Base-by-base conservation (phyloP, 805 yeast species). In the Kazachstania africana region DNA sequence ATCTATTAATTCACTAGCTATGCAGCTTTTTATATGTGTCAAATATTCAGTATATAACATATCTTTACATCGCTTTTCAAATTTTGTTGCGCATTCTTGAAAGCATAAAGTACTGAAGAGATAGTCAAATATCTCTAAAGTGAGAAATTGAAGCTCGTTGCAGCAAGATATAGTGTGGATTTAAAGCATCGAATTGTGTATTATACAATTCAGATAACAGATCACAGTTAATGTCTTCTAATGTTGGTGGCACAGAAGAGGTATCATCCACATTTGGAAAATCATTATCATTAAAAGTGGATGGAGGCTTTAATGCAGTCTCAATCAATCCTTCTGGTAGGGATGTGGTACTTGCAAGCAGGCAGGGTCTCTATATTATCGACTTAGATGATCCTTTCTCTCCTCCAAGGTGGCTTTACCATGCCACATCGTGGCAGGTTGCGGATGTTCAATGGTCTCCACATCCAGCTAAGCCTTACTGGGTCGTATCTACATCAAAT, bases 391-490 rank as follows among this genome's bases (percentile, higher is more conserved):
- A 91, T 53, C 98, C 97, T 1, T 88, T 83, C 56, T 73, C 88
- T 0, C 85, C 94, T 1, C 98, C 98, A 0, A 63, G 98, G 36
- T 84, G 93, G 87, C 68, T 91, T 12, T 93, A 77, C 34, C 95
- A 91, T 49, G 66, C 75, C 22, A 88, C 96, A 0, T 75, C 94
- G 0, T 91, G 97, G 97, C 97, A 91, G 54, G 98, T 91, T 3
- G 95, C 98, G 0, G 96, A 88, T 53, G 96, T 88, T 2, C 97
- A 91, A 55, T 91, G 98, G 97, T 82, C 93, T 3, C 95, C 96
- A 0, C 96, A 91, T 50, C 64, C 69, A 5, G 67, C 76, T 2
- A 82, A 81, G 42, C 88, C 94, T 1, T 66, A 78, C 5, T 87
- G 96, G 94, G 83, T 91, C 26, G 78, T 88, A 1, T 82, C 95